These are phyloP conservation scores for Nematodospora valgi DNA, from an alignment of 805 yeast species.

Conservation along the genomic window DNA sequence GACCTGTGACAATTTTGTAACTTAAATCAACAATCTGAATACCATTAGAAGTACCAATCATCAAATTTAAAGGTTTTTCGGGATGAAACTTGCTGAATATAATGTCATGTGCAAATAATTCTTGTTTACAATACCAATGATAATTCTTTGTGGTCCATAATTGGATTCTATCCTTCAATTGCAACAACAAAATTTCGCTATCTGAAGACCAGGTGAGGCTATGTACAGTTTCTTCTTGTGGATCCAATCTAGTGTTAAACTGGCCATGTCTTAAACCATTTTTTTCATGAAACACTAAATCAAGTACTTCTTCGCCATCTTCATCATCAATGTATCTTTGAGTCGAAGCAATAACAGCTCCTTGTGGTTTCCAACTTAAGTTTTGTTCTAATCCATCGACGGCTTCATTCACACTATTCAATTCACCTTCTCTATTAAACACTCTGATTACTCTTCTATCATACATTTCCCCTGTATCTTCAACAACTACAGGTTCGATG, in stretches of 20 bases:
- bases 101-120: conserved; percentile 40
- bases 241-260: conserved; percentile 63
- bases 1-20: conserved; percentile 61
- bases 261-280: conserved; percentile 92
- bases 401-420: conserved; percentile 86
- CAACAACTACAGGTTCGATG: conserved; percentile 48
- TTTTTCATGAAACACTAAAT: conserved; percentile 80
- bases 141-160: conserved; percentile 91
- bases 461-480: conserved; percentile 31
- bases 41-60: conserved; percentile 52
- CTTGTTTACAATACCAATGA: conserved; percentile 94
- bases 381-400: conserved; percentile 74
- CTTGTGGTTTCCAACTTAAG: conserved; percentile 88
- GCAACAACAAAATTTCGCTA: conserved; percentile 75
- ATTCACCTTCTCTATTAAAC: conserved; percentile 70
- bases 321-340: conserved; percentile 60
- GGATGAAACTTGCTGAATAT: conserved; percentile 75
- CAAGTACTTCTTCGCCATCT: conserved; percentile 45
- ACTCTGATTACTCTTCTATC: conserved; percentile 79
- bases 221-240: conserved; percentile 42
- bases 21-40: conserved; percentile 69
- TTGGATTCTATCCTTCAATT: conserved; percentile 60
- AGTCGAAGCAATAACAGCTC: conserved; percentile 78
- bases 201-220: conserved; percentile 76
- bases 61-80: conserved; percentile 74